These are phyloP conservation scores for Strigomonas culicis DNA, from an alignment of 208 protist genomes.

Conservation along the genomic window DNA sequence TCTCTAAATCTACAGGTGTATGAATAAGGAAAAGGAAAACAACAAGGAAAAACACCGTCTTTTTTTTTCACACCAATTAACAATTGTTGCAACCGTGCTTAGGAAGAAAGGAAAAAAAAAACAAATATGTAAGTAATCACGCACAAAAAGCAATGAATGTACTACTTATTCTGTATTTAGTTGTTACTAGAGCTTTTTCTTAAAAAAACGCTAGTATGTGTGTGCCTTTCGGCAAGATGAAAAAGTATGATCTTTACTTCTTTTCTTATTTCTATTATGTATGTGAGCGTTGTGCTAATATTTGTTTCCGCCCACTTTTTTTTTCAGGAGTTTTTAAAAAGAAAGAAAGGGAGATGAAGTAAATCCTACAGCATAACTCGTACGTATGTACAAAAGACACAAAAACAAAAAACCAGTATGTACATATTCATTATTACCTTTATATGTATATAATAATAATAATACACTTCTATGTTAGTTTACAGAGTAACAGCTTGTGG, in stretches of 20 bases:
- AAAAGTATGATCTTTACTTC: neutral
- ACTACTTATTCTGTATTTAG: neutral
- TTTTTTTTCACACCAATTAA: neutral
- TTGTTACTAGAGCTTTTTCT: neutral
- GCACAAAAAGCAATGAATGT: slow-evolving; percentile 1
- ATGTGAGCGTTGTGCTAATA: too few species aligned
- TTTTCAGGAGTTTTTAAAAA: neutral
- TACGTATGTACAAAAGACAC: neutral
- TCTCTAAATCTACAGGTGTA: neutral
- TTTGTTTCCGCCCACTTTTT: too few species aligned
- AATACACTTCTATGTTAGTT: too few species aligned
- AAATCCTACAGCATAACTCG: neutral
- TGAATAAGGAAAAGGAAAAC: slow-evolving; percentile 9
- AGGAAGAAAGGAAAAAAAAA: slow-evolving; percentile 12
- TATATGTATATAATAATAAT: too few species aligned
- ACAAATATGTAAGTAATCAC: slow-evolving; percentile 6
- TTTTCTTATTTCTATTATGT: neutral
- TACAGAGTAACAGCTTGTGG: too few species aligned
- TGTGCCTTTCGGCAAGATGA: neutral
- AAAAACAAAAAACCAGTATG: slow-evolving; percentile 6
- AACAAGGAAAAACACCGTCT: neutral
- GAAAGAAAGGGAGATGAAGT: neutral
- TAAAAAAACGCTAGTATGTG: neutral
- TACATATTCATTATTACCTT: neutral
- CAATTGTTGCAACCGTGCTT: neutral